phyloP scores from a whole-genome alignment of 164 flowering plant genomes.

The Kalanchoe fedtschenkoi region DNA sequence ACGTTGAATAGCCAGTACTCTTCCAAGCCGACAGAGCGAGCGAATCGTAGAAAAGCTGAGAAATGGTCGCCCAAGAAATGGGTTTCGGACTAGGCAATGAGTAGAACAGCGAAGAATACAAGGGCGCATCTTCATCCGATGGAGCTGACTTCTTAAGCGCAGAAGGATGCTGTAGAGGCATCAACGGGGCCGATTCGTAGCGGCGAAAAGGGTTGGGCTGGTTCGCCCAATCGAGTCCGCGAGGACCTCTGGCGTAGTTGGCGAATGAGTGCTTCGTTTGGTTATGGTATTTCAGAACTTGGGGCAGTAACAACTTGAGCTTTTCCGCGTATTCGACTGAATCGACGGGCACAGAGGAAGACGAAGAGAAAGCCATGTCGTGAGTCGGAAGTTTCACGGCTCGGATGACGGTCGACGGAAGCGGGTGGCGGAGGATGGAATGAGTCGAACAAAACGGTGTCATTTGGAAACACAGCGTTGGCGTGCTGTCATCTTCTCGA shows the following conservation, averaged over 20 bases:
- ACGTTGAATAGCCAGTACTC: conserved; percentile 63
- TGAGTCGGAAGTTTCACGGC: not conserved
- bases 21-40: conserved; percentile 93
- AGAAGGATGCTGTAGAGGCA: conserved; percentile 55
- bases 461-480: not conserved
- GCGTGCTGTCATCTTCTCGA: not conserved
- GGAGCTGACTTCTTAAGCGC: not conserved
- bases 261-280: conserved; percentile 75
- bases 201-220: conserved; percentile 96
- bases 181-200: conserved; percentile 47
- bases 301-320: conserved; percentile 3
- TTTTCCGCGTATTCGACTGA: not conserved
- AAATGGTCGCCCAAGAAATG: conserved; percentile 41
- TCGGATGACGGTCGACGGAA: not conserved
- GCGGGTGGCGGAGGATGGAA: not conserved
- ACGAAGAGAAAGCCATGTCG: not conserved
- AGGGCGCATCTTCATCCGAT: conserved; percentile 16
- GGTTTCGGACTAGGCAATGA: conserved; percentile 56
- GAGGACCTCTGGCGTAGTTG: conserved; percentile 76
- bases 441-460: not conserved
- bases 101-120: conserved; percentile 41
- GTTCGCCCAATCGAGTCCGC: conserved; percentile 91
- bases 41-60: conserved; percentile 68
- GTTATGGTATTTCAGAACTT: conserved; percentile 67
- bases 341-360: not conserved